A percentile compares a stretch with the other conserved stretches of the same genome.
Conservation (phyloP, 169 alveolate species). For the Plasmodium adleri region DNA sequence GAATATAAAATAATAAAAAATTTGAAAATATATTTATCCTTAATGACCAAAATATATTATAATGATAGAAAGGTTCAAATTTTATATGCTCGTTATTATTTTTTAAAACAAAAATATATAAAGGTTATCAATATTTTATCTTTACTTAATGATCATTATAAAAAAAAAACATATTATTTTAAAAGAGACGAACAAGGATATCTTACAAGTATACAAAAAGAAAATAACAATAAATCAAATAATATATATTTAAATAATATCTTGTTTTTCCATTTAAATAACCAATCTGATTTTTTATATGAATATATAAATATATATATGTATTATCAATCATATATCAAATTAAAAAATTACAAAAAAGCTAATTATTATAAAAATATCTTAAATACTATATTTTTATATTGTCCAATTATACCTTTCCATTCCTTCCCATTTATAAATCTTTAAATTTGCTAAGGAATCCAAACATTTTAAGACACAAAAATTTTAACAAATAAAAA, state of each 20-base stretch:
- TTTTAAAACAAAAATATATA: constrained; percentile 58
- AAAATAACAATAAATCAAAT: background rate
- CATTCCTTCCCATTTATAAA: constrained; percentile 57
- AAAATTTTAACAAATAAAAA: too few species aligned
- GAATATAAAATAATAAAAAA: constrained; percentile 50
- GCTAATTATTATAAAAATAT: constrained; percentile 51
- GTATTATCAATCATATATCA: constrained; percentile 47
- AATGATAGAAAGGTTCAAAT: constrained; percentile 67
- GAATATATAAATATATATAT: constrained; percentile 73
- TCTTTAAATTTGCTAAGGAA: background rate
- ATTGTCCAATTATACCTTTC: constrained; percentile 61
- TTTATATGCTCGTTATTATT: constrained; percentile 67
- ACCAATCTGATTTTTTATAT: constrained; percentile 62
- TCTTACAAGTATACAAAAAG: background rate
- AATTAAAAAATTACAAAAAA: constrained; percentile 42
- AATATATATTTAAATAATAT: background rate
- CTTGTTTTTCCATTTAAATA: constrained; percentile 37
- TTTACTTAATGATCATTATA: constrained; percentile 51
- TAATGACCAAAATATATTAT: constrained; percentile 54
- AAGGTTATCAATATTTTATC: constrained; percentile 59
- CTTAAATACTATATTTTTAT: constrained; percentile 48
- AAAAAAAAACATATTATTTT: constrained; percentile 26
- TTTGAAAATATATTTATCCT: constrained; percentile 56
- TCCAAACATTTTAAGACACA: too few species aligned
- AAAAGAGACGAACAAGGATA: constrained; percentile 6